Conservation (phyloP, 306 rosid genomes). For the Cucumis melo region DNA sequence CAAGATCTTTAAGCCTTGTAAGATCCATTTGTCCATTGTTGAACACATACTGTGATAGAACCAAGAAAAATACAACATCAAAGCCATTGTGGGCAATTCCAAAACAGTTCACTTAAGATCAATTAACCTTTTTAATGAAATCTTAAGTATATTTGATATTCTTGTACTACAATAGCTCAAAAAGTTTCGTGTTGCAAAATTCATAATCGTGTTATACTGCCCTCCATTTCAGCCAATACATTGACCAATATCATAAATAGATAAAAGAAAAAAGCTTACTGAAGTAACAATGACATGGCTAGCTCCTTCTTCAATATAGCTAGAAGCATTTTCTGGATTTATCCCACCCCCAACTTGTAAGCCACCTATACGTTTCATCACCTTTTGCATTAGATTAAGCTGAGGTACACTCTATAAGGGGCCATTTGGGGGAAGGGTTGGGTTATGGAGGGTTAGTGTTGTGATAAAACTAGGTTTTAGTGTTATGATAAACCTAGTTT, state of each 20-base stretch:
- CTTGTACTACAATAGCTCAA: not conserved
- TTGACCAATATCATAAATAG: not conserved
- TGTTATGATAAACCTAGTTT: no score
- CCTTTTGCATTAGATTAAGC: conserved; percentile 49
- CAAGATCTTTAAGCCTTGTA: conserved; percentile 67
- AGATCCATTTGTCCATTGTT: conserved; percentile 88
- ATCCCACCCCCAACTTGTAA: conserved; percentile 96
- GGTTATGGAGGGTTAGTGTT: no score
- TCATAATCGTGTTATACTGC: not conserved
- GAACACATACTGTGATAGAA: conserved; percentile 58
- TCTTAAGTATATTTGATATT: not conserved
- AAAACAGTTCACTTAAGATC: not conserved
- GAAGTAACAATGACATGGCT: conserved; percentile 95
- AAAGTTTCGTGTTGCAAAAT: not conserved
- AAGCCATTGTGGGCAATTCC: not conserved
- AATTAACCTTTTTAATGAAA: not conserved
- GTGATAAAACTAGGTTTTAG: no score
- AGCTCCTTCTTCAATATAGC: conserved; percentile 79
- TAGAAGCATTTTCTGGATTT: conserved; percentile 66
- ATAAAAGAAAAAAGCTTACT: conserved; percentile 19
- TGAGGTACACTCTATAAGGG: conserved; percentile 45
- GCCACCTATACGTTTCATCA: conserved; percentile 47
- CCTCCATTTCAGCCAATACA: not conserved
- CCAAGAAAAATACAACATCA: not conserved
- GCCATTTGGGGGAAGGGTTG: no score